Evolutionary conservation across 2,329 filamentous ascomycete species (phyloP).

Genomic region (Bipolaris zeicola): DNA sequence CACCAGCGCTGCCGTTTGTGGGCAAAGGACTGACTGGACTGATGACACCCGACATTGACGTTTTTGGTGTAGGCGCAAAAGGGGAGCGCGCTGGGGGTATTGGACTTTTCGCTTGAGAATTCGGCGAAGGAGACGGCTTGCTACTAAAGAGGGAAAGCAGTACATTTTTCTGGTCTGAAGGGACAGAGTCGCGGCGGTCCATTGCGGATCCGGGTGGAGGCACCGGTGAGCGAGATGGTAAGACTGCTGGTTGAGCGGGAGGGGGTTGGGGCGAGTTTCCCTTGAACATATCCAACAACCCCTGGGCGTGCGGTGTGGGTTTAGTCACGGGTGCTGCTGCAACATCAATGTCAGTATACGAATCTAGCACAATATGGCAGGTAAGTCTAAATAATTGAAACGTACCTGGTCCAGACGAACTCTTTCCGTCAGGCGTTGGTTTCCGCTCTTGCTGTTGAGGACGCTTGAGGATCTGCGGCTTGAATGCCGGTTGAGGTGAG

Average conservation of each 20-base stretch:
- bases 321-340: constrained; percentile 7
- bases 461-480: constrained; percentile 46
- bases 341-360: not conserved
- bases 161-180: constrained; percentile 41
- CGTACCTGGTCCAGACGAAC: constrained; percentile 1
- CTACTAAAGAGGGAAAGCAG: constrained; percentile 47
- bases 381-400: not conserved
- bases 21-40: constrained; percentile 48
- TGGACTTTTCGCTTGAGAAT: constrained; percentile 24
- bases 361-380: not conserved
- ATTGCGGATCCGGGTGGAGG: constrained; percentile 15
- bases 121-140: constrained; percentile 18
- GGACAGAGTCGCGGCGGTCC: constrained; percentile 36
- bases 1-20: constrained; percentile 28
- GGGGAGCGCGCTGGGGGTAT: constrained; percentile 25
- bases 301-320: constrained; percentile 27
- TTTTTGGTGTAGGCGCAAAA: constrained; percentile 39
- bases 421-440: not conserved
- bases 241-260: constrained; percentile 9
- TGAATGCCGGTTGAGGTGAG: constrained; percentile 32
- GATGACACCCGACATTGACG: constrained; percentile 41
- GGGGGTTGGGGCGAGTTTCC: constrained; percentile 20
- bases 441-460: constrained; percentile 36
- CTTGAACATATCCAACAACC: constrained; percentile 30
- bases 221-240: constrained; percentile 18